Evolutionary conservation across 768 basidiomycete species (phyloP), one percentile per base, ranked within the genome.

Genomic region (Rhodotorula kratochvilovae): DNA sequence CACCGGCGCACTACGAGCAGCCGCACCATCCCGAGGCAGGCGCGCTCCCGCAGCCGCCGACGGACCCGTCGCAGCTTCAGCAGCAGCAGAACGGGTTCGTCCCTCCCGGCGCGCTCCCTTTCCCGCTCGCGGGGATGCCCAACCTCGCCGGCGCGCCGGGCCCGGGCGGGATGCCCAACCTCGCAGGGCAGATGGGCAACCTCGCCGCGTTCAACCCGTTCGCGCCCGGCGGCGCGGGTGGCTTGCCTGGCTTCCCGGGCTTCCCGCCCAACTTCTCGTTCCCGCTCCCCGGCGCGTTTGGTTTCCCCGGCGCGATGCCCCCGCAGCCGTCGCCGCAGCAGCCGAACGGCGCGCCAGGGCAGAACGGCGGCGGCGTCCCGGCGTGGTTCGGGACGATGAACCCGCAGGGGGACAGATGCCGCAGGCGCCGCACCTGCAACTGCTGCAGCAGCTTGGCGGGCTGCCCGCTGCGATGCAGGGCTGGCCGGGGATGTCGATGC

Each of bases 301-400:
- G 61, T 33, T 36, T 27, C 55, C 61, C 48, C 10, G 35, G 19
- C 8, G 8, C 7, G n/a, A n/a, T n/a, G 29, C 46, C 25, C 17
- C 46, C 46, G 42, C 43, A 58, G 48, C 61, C 27, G 51, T 12
- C 35, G 33, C 53, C 39, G 21, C 46, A n/a, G 29, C 33, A n/a
- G n/a, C 1, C 27, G 48, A 50, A 50, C 12, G n/a, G 36, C 29
- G 50, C 23, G 16, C 35, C 39, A 17, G 69, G 48, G 19, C 21
- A 45, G 27, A 57, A 56, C 29, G 70, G 65, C 56, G 66, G 48
- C 29, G 70, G 65, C 56, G 66, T 71, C 2, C 70, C 70, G 25
- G 66, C 57, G n/a, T 71, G 70, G 70, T 71, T 71, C 23, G 70
- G 61, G 12, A 36, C 65, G 15, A 39, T 46, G 17, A 66, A 67